These are phyloP conservation scores for Lentinula raphanica DNA, from an alignment of 768 basidiomycete genomes.

Conservation along the genomic window DNA sequence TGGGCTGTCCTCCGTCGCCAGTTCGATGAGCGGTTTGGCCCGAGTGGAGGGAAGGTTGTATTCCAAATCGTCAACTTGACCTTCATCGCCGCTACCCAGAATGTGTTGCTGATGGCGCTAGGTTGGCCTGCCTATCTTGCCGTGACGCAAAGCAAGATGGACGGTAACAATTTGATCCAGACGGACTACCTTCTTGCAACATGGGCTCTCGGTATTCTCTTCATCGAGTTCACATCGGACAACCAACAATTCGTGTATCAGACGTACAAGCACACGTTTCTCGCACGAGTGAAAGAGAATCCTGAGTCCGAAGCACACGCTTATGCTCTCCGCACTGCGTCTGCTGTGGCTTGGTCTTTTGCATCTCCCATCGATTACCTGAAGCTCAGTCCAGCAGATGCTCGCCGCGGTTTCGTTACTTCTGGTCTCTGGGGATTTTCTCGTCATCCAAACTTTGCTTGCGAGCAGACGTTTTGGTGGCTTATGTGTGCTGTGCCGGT, in stretches of 20 bases:
- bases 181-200: slow-evolving; percentile 62
- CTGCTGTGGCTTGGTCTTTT: not conserved
- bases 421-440: slow-evolving; percentile 82
- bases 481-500: slow-evolving; percentile 9
- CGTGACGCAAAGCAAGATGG: slow-evolving; percentile 46
- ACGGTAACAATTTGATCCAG: slow-evolving; percentile 30
- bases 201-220: slow-evolving; percentile 54
- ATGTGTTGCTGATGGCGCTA: slow-evolving; percentile 71
- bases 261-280: slow-evolving; percentile 59
- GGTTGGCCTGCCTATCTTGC: slow-evolving; percentile 58
- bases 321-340: not conserved
- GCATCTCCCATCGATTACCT: slow-evolving; percentile 18
- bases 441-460: slow-evolving; percentile 89
- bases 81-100: slow-evolving; percentile 78
- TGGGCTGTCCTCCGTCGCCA: slow-evolving; percentile 74
- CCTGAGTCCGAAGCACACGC: not conserved
- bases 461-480: slow-evolving; percentile 81
- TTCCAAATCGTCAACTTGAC: slow-evolving; percentile 62
- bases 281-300: slow-evolving; percentile 25
- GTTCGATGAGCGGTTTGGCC: slow-evolving; percentile 37
- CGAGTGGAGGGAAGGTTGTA: not conserved
- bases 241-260: slow-evolving; percentile 90
- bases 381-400: slow-evolving; percentile 62
- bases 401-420: slow-evolving; percentile 77
- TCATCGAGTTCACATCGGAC: slow-evolving; percentile 78